Evolutionary conservation across 768 basidiomycete species (phyloP), one percentile per base, ranked within the genome.

Genomic region (Podaxis carcinomalis): DNA sequence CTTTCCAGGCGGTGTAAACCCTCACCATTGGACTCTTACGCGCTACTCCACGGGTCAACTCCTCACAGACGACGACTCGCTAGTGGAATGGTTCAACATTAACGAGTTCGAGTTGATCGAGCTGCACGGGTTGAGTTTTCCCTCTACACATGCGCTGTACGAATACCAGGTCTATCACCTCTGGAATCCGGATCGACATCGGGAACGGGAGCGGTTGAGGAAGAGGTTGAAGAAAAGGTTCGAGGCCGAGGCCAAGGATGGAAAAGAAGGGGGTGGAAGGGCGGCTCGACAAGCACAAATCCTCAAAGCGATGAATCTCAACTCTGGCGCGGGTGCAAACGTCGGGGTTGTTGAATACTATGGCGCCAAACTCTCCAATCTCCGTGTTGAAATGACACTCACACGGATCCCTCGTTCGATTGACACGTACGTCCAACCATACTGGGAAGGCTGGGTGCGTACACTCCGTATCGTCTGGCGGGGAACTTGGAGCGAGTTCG

Each of bases 41-140:
- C 81, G 85, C 1, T 90, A 86, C 66, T 83, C 88, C 2, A 89
- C 89, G 0, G 87, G 88, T 3, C 80, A 88, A 64, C 72, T 88
- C 13, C 80, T 92, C 32, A 25, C 32, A 11, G 86, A 92, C 66
- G 89, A 90, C 67, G 84, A 87, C 21, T 81, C 80, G 49, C 63
- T 75, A 9, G 67, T 80, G 1, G 72, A 80, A 0, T 87, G 84
- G 80, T 90, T 89, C 66, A 74, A 80, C 42, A 66, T 91, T 21
- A 73, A 76, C 5, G 80, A 86, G 0, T 76, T 84, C 63, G 90
- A 92, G 65, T 78, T 92, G 2, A 77, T 92, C 21, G 90, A 92
- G 66, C 69, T 92, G 16, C 89, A 92, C 53, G 66, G 59, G 64
- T n/a, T 65, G 62, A 13, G 56, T 63, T 32, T 50, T 27, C 51